Base-by-base conservation (phyloP, 2,329 filamentous ascomycete species). In the Verticillium klebahnii region DNA sequence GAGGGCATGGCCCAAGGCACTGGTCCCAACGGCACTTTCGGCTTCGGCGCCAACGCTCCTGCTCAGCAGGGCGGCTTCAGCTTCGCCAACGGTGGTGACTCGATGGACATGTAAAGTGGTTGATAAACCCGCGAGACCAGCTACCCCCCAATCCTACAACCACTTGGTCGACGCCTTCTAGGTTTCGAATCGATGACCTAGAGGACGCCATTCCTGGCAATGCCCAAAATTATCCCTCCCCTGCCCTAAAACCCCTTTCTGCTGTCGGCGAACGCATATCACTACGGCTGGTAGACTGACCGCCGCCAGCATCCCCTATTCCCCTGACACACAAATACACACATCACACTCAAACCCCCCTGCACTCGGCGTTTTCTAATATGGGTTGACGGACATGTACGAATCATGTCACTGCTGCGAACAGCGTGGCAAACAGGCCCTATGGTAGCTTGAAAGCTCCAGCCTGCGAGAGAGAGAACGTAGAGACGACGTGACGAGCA, bases 41-140 rank as follows among this genome's bases (percentile, higher is more conserved):
- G 93, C 71, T 90, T 98, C 77, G 89, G 90, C 72, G 81, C 89
- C 70, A 87, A 85, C 73, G 80, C 78, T 60, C 69, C 64, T 54
- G 74, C 75, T 50, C 76, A 78, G 39, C 89, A 91, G 73, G 89
- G 90, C 68, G 90, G 91, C 73, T 99, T 98, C 87, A 97, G 92
- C 86, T 99, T 99, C 75, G 91, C 91, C 75, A 92, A 87, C 72
- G 83, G 83, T 61, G 81, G 80, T 65, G 85, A 87, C 71, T 84
- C 84, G 29, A 88, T 88, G 85, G 85, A 88, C 71, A 88, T 88
- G 85, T 88, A 84, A 78, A 67, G 45, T 11, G 11, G 19, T 50
- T 6, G 6, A 57, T 32, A 57, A 19, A 4, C 9, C 29, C 55
- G 11, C 17, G 5, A 54, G 3, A 23, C 19, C 6, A 15, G 12